phyloP scores from a whole-genome alignment of 1,139 yeast species.

The Ogataea hybrid region DNA sequence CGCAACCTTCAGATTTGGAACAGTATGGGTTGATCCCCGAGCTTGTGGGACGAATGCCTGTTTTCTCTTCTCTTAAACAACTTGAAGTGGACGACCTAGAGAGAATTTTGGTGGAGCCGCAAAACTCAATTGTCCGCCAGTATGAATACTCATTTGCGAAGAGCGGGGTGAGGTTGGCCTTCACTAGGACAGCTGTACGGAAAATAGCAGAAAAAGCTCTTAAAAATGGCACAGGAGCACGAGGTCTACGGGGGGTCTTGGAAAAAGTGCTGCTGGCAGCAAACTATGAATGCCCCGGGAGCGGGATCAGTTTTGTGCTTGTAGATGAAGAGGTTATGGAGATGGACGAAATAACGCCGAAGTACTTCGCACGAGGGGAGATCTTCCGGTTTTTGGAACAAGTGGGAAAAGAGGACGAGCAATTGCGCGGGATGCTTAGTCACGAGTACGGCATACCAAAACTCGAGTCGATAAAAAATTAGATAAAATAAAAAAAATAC shows the following conservation, averaged over 20 bases:
- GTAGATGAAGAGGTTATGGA: constrained; percentile 39
- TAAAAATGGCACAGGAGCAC: constrained; percentile 52
- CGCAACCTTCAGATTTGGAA: constrained; percentile 46
- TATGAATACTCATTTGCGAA: constrained; percentile 48
- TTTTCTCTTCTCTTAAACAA: constrained; percentile 45
- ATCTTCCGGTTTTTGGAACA: constrained; percentile 34
- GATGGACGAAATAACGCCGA: constrained; percentile 26
- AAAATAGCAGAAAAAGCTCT: constrained; percentile 44
- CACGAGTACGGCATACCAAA: constrained; percentile 26
- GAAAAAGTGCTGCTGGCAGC: constrained; percentile 48
- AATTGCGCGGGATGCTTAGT: constrained; percentile 32
- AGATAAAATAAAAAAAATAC: not conserved
- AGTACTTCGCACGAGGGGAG: constrained; percentile 42
- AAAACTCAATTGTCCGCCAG: constrained; percentile 47
- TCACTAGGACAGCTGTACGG: constrained; percentile 44
- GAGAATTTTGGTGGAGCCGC: constrained; percentile 49
- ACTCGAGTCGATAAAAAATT: not conserved
- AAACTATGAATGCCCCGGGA: constrained; percentile 53
- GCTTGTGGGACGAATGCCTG: constrained; percentile 52
- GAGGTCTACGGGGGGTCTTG: constrained; percentile 51
- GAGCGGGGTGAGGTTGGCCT: constrained; percentile 45
- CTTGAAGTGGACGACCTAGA: constrained; percentile 41
- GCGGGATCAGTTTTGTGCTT: constrained; percentile 45
- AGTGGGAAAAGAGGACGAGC: constrained; percentile 37
- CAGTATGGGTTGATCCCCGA: constrained; percentile 53